Evolutionary conservation across 2,329 filamentous ascomycete species (phyloP).

Genomic region (Westerdykella aurantiaca): DNA sequence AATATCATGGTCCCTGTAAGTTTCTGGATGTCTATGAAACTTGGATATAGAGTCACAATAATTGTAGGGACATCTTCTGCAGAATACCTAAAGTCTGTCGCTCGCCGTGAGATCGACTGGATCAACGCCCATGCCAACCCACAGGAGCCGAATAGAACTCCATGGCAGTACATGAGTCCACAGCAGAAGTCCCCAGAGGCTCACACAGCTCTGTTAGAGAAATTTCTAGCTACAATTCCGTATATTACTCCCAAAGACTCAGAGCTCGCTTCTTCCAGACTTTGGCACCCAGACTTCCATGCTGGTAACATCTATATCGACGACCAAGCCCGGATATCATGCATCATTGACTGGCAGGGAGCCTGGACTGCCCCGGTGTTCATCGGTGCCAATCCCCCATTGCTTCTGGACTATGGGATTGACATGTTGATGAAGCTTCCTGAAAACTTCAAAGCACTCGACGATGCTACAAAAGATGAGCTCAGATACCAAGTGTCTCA

Average conservation of each 20-base stretch:
- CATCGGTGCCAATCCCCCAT: conserved; percentile 19
- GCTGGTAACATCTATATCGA: conserved; percentile 25
- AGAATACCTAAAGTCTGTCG: conserved; percentile 25
- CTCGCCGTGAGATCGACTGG: conserved; percentile 30
- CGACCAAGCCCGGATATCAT: conserved; percentile 17
- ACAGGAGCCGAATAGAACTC: conserved; percentile 11
- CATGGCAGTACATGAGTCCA: conserved; percentile 28
- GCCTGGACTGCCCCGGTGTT: conserved; percentile 18
- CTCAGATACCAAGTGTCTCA: conserved; percentile 22
- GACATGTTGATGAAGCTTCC: conserved; percentile 15
- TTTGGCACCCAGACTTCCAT: conserved; percentile 28
- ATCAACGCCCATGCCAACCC: conserved; percentile 21
- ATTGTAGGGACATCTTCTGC: conserved; percentile 17
- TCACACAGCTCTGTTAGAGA: conserved; percentile 15
- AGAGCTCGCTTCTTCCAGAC: conserved; percentile 17
- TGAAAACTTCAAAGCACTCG: conserved; percentile 20
- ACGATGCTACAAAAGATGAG: conserved; percentile 17
- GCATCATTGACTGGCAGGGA: conserved; percentile 29
- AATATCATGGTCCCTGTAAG: conserved; percentile 21
- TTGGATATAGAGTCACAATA: conserved; percentile 6
- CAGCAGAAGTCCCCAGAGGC: conserved; percentile 15
- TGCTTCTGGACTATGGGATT: conserved; percentile 20
- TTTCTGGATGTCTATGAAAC: conserved; percentile 2
- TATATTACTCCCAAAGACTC: conserved; percentile 20
- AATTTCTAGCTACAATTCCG: conserved; percentile 18